These are phyloP conservation scores for Candida dajiaensis DNA, from an alignment of 805 yeast species.

Conservation along the genomic window DNA sequence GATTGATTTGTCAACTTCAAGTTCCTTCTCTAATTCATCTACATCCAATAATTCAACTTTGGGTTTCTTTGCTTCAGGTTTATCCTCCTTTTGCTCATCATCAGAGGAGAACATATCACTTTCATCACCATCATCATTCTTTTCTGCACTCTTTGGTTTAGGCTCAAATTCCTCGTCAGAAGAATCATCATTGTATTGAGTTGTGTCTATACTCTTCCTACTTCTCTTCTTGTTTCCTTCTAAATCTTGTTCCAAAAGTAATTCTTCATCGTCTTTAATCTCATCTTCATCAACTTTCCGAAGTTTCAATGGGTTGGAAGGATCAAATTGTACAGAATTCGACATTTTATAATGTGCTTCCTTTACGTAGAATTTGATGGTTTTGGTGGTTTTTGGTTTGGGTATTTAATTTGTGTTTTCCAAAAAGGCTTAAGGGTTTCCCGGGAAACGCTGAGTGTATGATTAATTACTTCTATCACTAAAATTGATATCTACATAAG, in stretches of 20 bases:
- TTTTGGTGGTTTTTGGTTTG: too few relatives aligned
- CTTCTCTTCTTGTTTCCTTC: conserved; percentile 15
- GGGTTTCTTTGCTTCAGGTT: conserved; percentile 4
- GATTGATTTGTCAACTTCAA: conserved; percentile 7
- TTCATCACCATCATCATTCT: conserved; percentile 13
- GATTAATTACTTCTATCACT: too few relatives aligned
- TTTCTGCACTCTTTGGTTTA: conserved; percentile 20
- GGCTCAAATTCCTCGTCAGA: conserved; percentile 26
- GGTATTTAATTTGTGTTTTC: too few relatives aligned
- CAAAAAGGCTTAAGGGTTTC: too few relatives aligned
- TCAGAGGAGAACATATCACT: conserved; percentile 22
- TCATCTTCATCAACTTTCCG: conserved; percentile 8
- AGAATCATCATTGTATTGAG: conserved; percentile 25
- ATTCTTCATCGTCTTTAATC: conserved; percentile 13
- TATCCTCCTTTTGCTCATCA: conserved; percentile 10
- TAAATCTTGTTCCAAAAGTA: conserved; percentile 20
- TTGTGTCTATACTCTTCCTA: conserved; percentile 12
- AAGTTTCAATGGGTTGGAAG: conserved; percentile 17
- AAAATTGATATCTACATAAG: too few relatives aligned
- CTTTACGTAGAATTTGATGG: too few relatives aligned
- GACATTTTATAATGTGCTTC: not conserved
- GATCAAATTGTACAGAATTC: conserved; percentile 10
- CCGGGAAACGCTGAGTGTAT: too few relatives aligned
- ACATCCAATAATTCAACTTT: conserved; percentile 29
- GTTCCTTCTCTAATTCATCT: conserved; percentile 30